Evolutionary conservation across 2,329 filamentous ascomycete genomes (phyloP).

Genomic region (Fonsecaea multimorphosa): DNA sequence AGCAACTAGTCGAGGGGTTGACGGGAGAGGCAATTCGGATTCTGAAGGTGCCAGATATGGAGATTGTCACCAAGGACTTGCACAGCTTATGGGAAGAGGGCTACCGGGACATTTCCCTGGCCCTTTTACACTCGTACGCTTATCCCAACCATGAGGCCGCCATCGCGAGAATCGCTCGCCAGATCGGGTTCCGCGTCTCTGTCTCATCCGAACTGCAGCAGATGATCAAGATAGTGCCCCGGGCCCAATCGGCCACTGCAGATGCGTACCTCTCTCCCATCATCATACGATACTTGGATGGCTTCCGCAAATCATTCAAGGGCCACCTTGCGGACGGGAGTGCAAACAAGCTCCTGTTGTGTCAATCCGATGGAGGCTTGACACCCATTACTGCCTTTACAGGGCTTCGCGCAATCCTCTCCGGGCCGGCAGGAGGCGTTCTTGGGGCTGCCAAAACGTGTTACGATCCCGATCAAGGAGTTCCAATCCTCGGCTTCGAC

Average conservation of each 20-base stretch:
- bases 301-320: conserved; percentile 69
- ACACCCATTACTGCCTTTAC: conserved; percentile 69
- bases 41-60: conserved; percentile 46
- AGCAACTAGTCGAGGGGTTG: conserved; percentile 12
- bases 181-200: conserved; percentile 79
- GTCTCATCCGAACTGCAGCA: conserved; percentile 80
- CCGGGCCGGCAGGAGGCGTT: conserved; percentile 89
- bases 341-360: conserved; percentile 81
- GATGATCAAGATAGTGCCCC: conserved; percentile 82
- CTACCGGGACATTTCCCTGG: conserved; percentile 28
- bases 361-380: conserved; percentile 82
- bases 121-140: conserved; percentile 80
- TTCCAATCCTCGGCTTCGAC: conserved; percentile 85
- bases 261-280: conserved; percentile 81
- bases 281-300: conserved; percentile 74
- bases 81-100: conserved; percentile 51
- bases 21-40: conserved; percentile 20
- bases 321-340: conserved; percentile 77
- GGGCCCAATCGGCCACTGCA: conserved; percentile 77
- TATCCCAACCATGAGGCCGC: conserved; percentile 83
- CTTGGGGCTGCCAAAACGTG: conserved; percentile 62
- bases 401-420: conserved; percentile 82
- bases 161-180: conserved; percentile 76
- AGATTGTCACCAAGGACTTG: conserved; percentile 63
- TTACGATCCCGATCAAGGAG: conserved; percentile 76